phyloP scores from a whole-genome alignment of 139 green algal genomes.

The Chlamydomonas incerta region DNA sequence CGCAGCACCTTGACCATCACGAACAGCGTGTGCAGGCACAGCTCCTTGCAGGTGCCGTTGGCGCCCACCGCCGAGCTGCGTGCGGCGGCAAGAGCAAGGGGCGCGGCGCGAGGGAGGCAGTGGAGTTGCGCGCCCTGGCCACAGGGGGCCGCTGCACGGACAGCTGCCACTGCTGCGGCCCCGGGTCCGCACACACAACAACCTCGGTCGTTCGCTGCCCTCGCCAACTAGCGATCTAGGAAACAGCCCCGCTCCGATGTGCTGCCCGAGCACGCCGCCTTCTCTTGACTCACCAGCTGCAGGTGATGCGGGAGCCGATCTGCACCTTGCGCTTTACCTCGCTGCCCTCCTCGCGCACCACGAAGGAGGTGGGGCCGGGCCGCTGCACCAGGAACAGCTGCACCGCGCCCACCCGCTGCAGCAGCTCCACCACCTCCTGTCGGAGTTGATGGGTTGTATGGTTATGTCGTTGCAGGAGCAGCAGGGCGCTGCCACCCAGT shows the following conservation, averaged over 20 bases:
- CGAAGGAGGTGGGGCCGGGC: constrained; percentile 65
- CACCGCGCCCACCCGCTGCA: constrained; percentile 40
- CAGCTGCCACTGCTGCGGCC: no score
- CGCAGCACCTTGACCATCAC: constrained; percentile 76
- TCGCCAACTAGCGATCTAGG: no score
- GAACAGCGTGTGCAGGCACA: constrained; percentile 76
- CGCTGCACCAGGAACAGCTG: constrained; percentile 64
- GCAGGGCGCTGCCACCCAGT: no score
- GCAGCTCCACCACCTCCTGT: constrained; percentile 59
- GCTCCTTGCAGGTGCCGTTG: constrained; percentile 49
- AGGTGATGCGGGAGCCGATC: constrained; percentile 54
- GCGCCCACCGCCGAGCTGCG: constrained; percentile 7
- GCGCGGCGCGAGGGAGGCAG: neutral
- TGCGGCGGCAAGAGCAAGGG: neutral
- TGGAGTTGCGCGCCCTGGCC: no score
- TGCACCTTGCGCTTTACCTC: constrained; percentile 62
- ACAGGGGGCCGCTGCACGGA: no score
- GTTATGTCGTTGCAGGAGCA: no score
- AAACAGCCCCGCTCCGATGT: no score
- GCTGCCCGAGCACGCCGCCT: no score
- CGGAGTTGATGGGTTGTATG: no score
- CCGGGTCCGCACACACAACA: no score
- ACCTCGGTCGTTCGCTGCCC: no score
- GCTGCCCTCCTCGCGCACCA: constrained; percentile 57
- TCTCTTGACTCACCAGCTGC: constrained; percentile 46